phyloP scores from a whole-genome alignment of 2,329 filamentous ascomycete species.

The Colletotrichum simmondsii region DNA sequence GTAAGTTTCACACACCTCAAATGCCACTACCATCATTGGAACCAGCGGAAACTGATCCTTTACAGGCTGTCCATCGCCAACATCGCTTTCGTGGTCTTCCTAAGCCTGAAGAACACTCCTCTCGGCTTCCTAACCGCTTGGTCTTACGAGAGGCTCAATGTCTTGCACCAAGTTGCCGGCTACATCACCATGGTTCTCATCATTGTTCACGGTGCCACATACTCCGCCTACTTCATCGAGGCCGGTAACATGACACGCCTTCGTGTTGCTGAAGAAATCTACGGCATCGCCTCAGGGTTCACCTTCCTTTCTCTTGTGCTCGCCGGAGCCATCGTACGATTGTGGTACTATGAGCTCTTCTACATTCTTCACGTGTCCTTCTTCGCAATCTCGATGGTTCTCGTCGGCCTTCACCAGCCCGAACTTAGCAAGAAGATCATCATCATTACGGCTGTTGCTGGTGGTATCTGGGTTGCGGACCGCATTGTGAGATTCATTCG shows the following conservation, averaged over 20 bases:
- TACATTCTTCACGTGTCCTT: conserved; percentile 63
- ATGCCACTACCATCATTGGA: not conserved
- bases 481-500: conserved; percentile 59
- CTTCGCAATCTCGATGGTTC: conserved; percentile 60
- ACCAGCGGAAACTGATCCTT: not conserved
- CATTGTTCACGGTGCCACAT: conserved; percentile 57
- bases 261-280: conserved; percentile 51
- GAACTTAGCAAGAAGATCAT: conserved; percentile 53
- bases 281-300: conserved; percentile 59
- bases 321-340: conserved; percentile 55
- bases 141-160: conserved; percentile 69
- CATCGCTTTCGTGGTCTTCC: conserved; percentile 61
- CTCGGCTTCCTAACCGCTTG: conserved; percentile 62
- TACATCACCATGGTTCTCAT: conserved; percentile 58
- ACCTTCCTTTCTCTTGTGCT: conserved; percentile 57
- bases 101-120: conserved; percentile 68
- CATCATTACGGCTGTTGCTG: conserved; percentile 54
- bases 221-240: conserved; percentile 53
- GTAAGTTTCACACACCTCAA: conserved; percentile 39
- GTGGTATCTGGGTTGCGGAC: conserved; percentile 61
- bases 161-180: conserved; percentile 65
- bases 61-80: conserved; percentile 56
- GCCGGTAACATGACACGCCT: conserved; percentile 44
- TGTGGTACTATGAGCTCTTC: conserved; percentile 66
- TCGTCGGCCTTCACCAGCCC: conserved; percentile 63